Base-by-base conservation (phyloP, 176 grass and related monocot genomes). In the Poa annua region DNA sequence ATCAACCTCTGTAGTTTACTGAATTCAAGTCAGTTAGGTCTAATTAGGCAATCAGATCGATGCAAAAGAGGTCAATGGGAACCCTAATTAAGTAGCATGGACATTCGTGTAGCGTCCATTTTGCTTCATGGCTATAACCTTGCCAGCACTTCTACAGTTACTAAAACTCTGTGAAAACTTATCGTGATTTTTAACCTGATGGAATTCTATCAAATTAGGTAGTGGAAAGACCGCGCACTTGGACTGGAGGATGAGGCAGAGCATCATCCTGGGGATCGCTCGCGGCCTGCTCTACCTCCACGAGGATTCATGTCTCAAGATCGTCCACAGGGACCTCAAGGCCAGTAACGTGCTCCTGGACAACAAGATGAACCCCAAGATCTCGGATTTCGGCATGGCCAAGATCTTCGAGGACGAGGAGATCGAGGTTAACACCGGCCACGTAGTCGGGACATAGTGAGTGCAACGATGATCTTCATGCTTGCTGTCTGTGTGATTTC, bases 341-440 rank as follows among this genome's bases (percentile, higher is more conserved):
- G 95, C 95, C 36, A 94, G 95, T 67, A 97, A 97, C 73, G 95
- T 97, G 67, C 80, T 97, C 55, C 85, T 97, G 11, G 95, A 97
- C 87, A 88, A 94, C 77, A 88, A 86, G 69, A 97, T 97, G 95
- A 97, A 91, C 78, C 95, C 95, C 10, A 97, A 97, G 85, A 97
- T 97, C 67, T 97, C 95, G 36, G 95, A 97, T 65, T 97, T 97
- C 62, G 95, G 95, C 78, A 97, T 94, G 95, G 95, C 95, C 45
- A 92, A 92, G 79, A 97, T 94, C 55, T 97, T 89, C 48, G 71
- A 94, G 11, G 88, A 88, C 56, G 92, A 89, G 59, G 57, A 45
- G 26, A 83, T 71, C 81, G 84, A 94, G 70, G 79, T 94, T 14
- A 94, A 89, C 87, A 94, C 79, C 13, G 92, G 92, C 0, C 88